Evolutionary conservation across 805 yeast genomes (phyloP).

Genomic region (Zygosaccharomyces kombuchaensis): DNA sequence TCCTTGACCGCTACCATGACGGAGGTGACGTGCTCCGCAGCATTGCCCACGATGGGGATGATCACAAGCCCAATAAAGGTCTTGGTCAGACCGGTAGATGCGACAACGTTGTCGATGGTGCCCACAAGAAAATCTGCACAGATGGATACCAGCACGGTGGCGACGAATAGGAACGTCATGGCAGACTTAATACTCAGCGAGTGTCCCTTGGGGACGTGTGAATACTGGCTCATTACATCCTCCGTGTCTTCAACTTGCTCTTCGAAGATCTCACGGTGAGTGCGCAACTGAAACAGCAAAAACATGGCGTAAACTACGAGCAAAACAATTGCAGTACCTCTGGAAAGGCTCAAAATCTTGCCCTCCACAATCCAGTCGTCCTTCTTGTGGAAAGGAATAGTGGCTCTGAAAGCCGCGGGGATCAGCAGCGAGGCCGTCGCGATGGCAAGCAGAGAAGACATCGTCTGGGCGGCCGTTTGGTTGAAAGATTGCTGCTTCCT

Average conservation of each 20-base stretch:
- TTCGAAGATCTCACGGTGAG: conserved; percentile 77
- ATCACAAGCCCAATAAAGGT: conserved; percentile 92
- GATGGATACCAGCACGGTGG: conserved; percentile 77
- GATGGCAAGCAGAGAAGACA: conserved; percentile 89
- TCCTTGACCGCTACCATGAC: conserved; percentile 91
- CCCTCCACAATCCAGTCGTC: conserved; percentile 34
- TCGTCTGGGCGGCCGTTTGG: conserved; percentile 96
- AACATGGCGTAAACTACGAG: conserved; percentile 73
- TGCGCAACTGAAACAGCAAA: conserved; percentile 80
- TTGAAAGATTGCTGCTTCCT: conserved; percentile 83
- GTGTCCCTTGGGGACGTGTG: conserved; percentile 25
- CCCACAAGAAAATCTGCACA: conserved; percentile 95
- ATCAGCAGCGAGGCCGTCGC: conserved; percentile 84
- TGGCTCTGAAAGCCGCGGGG: conserved; percentile 94
- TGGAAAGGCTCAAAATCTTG: conserved; percentile 65
- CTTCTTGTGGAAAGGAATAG: conserved; percentile 47
- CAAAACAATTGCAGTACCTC: conserved; percentile 81
- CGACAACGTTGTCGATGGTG: conserved; percentile 86
- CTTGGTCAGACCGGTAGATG: conserved; percentile 78
- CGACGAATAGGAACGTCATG: conserved; percentile 47
- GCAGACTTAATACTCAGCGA: conserved; percentile 52
- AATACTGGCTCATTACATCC: conserved; percentile 27
- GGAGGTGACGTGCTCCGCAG: conserved; percentile 98
- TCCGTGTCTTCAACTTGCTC: conserved; percentile 42
- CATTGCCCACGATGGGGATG: conserved; percentile 96